These are phyloP conservation scores for Penicillium thymicola DNA, from an alignment of 2,329 filamentous ascomycete species.

Conservation along the genomic window DNA sequence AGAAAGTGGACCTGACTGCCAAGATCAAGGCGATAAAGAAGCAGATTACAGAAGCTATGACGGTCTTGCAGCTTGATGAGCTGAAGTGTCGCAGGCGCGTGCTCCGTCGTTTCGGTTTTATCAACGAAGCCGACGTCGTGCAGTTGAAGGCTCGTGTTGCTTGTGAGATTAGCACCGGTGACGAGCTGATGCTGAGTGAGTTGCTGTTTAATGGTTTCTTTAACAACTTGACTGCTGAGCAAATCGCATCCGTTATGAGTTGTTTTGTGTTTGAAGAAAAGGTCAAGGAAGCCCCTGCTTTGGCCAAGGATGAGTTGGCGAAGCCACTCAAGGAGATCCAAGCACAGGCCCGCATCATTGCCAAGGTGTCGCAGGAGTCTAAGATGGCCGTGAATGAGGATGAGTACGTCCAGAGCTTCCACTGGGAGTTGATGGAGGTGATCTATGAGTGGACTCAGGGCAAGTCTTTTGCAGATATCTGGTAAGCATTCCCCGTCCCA, in stretches of 20 bases:
- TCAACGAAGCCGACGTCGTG: slow-evolving; percentile 92
- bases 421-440: slow-evolving; percentile 96
- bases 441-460: slow-evolving; percentile 90
- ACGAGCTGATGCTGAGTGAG: slow-evolving; percentile 89
- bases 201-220: slow-evolving; percentile 97
- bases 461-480: slow-evolving; percentile 86
- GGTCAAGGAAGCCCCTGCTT: slow-evolving; percentile 65
- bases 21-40: slow-evolving; percentile 88
- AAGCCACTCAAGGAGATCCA: slow-evolving; percentile 87
- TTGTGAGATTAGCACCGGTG: slow-evolving; percentile 95
- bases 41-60: slow-evolving; percentile 77
- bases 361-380: slow-evolving; percentile 91
- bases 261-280: slow-evolving; percentile 99
- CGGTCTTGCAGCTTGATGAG: slow-evolving; percentile 90
- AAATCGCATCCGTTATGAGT: slow-evolving; percentile 80
- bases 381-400: slow-evolving; percentile 94
- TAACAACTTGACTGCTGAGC: slow-evolving; percentile 87
- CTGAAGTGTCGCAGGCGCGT: slow-evolving; percentile 95
- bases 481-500: slow-evolving; percentile 58
- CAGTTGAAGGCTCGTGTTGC: slow-evolving; percentile 96
- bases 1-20: slow-evolving; percentile 70
- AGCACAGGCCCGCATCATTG: slow-evolving; percentile 79
- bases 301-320: slow-evolving; percentile 74
- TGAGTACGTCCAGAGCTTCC: slow-evolving; percentile 84
- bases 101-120: slow-evolving; percentile 87